phyloP scores from a whole-genome alignment of 306 rosid species.

The Senna tora region DNA sequence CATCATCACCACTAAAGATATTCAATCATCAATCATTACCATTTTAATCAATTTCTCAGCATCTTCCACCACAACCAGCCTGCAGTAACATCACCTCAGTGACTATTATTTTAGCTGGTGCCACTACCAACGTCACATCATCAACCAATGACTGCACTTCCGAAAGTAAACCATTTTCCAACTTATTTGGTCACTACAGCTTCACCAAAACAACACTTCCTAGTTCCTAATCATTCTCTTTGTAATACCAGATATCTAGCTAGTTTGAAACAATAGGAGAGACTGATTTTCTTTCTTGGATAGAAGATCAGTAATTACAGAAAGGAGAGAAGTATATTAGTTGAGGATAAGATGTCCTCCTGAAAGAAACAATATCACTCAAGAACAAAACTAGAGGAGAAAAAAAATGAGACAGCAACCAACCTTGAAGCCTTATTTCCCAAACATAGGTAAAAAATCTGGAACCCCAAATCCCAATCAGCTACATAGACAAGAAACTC shows the following conservation, averaged over 20 bases:
- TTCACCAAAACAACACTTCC: not conserved
- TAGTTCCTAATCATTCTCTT: conserved; percentile 10
- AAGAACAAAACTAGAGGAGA: not conserved
- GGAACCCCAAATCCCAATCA: conserved; percentile 3
- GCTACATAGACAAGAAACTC: conserved; percentile 6
- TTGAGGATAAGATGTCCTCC: not conserved
- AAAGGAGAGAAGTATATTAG: not conserved
- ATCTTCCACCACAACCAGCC: not conserved
- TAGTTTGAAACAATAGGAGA: not conserved
- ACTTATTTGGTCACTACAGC: not conserved
- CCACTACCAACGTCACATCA: not conserved
- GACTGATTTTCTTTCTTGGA: not conserved
- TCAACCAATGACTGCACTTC: conserved; percentile 9
- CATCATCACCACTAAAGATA: not conserved
- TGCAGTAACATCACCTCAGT: conserved; percentile 5
- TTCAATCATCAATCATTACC: not conserved
- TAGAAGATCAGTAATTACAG: not conserved
- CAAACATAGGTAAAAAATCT: not conserved
- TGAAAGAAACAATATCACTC: not conserved
- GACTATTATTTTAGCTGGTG: not conserved
- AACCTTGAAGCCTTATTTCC: conserved; percentile 13
- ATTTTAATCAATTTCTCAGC: conserved; percentile 7
- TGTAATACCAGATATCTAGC: not conserved
- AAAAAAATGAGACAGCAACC: not conserved
- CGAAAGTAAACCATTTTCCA: not conserved